Conservation (phyloP, 2,329 filamentous ascomycete species). For the Nemania bipapillata region DNA sequence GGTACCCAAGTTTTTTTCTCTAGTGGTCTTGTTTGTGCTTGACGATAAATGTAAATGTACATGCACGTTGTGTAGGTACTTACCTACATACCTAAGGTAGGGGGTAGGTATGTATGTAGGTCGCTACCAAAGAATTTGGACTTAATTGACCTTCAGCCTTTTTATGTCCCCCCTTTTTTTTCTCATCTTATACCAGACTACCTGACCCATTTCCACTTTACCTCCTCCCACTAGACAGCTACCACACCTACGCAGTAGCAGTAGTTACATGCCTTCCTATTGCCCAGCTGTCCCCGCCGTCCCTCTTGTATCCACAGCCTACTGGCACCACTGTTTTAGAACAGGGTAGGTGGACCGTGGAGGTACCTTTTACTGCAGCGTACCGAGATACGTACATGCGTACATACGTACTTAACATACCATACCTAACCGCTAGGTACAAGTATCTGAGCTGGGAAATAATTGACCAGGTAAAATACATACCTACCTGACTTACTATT, state of each 20-base stretch:
- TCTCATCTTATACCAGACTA: slow-evolving; percentile 9
- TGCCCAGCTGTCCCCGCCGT: slow-evolving; percentile 3
- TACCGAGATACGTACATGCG: not conserved
- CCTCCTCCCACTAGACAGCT: not conserved
- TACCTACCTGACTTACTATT: slow-evolving; percentile 16
- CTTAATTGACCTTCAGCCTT: slow-evolving; percentile 15
- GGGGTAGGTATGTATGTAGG: not conserved
- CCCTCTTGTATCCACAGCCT: not conserved
- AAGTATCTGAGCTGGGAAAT: slow-evolving; percentile 21
- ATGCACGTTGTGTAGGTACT: not conserved
- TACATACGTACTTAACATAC: not conserved
- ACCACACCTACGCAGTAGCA: not conserved
- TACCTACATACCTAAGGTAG: too few relatives aligned
- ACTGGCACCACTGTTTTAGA: slow-evolving; percentile 13
- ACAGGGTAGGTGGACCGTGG: slow-evolving; percentile 14
- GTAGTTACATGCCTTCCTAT: not conserved
- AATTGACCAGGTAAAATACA: slow-evolving; percentile 34
- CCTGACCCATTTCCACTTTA: slow-evolving; percentile 6
- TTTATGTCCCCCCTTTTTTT: slow-evolving; percentile 9
- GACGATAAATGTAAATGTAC: too few relatives aligned
- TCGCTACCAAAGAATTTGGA: not conserved
- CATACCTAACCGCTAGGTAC: not conserved
- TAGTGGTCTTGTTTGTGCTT: too few relatives aligned
- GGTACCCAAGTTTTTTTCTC: too few relatives aligned
- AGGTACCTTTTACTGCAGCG: slow-evolving; percentile 9